Evolutionary conservation across 306 rosid genomes (phyloP), one percentile per base, ranked within the genome.

Genomic region (Fragaria nilgerrensis): DNA sequence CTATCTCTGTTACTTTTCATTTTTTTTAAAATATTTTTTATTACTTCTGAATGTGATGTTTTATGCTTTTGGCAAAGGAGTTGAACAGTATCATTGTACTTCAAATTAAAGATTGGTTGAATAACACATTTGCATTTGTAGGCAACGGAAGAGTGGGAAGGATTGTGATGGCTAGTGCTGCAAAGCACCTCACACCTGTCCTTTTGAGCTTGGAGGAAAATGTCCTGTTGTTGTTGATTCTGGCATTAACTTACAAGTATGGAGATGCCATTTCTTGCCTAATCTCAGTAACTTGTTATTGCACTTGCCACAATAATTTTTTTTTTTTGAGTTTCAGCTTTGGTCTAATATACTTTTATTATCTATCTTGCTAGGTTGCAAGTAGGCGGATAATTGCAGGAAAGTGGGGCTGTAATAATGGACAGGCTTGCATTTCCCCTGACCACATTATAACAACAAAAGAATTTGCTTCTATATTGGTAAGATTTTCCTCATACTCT

Each of bases 171-270:
- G 88, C 93, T 61, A 96, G 98, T 76, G 99, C 99, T 81, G 96
- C 97, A 8, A 92, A 89, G 83, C 97, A 96, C 87, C 98, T 96
- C 78, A 96, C 99, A 44, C 99, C 99, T 61, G 98, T 96, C 74
- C 88, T 91, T 75, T 78, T 96, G 99, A 96, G 89, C 99, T 96
- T 47, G 99, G 99, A 81, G 99, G 99, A 86, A 96, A 96, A 83
- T 91, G 86, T 79, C 99, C 99, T 1, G 93, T 80, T 74, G 76
- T 96, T 70, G 98, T 96, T 67, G 99, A 96, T 84, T 88, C 94
- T 53, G 61, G 64, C 83, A 87, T 88, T 59, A 88, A 93, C 85
- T 84, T 92, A 68, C 78, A 81, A 79, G 99, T 96, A 81, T 37
- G 75, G 47, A 72, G 55, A 68, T 74, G 11, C 15, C 32, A 19